Base-by-base conservation (phyloP, 2,329 filamentous ascomycete genomes). In the Periconia digitata region DNA sequence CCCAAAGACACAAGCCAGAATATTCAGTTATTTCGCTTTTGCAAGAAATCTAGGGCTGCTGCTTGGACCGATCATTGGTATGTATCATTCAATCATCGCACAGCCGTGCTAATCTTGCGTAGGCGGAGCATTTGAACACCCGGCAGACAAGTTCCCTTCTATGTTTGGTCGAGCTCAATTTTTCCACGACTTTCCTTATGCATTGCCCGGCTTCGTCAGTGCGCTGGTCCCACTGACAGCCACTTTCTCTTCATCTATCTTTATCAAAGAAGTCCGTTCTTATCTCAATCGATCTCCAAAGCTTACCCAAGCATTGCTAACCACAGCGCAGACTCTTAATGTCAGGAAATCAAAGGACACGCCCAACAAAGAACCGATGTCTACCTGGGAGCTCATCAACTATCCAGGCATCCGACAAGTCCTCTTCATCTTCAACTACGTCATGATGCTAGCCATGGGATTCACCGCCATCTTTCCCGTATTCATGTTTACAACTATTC, bases 21-120 rank as follows among this genome's bases (percentile, higher is more conserved):
- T 85, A 0, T 94, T 92, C 62, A 85, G 85, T 61, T 87, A 84
- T 76, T 92, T 92, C 63, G 86, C 87, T 8, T 89, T 92, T 62
- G 76, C 81, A 0, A 83, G 84, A 4, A 92, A 92, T 55, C 18
- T 92, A 8, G 89, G 89, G 3, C 84, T 92, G 38, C 84, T 90
- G 49, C 23, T 90, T 2, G 89, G 89, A 0, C 87, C 88, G 2
- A 60, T 89, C 8, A 62, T 90, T 17, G 76, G 73, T 73, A 51
- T 39, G 54, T 49, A 6, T n/a, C 29, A 1, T 13, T 6, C 6
- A 8, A 35, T 15, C 3, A 6, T 3, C 8, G 36, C 16, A 20
- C 17, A n/a, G 5, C 12, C 29, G 3, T 18, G 44, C 0, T 24
- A 8, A 43, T 35, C 41, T 49, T 56, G 35, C 46, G 39, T 37